A percentile compares a stretch with the other conserved stretches of the same genome.
Evolutionary conservation across 192 early-diverging fungal species (phyloP).

Genomic region (Rhizoclosmatium globosum): DNA sequence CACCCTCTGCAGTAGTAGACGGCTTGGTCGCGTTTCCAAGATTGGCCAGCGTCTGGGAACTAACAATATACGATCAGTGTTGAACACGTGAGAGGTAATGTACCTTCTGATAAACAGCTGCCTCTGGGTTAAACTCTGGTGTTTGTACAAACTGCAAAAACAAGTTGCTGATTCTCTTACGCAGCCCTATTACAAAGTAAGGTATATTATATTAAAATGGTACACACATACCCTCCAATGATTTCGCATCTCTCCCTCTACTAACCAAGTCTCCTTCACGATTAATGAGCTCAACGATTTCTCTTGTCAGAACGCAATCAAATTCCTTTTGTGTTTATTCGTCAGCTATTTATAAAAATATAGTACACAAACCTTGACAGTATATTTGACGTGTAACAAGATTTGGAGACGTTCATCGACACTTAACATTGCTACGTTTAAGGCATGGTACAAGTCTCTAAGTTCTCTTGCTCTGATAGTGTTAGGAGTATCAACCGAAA

Average conservation of each 20-base stretch:
- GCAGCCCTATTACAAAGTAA: constrained; percentile 45
- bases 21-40: constrained; percentile 60
- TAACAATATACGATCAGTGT: constrained; percentile 26
- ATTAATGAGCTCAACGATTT: constrained; percentile 69
- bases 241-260: constrained; percentile 56
- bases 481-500: constrained; percentile 63
- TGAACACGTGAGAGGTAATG: background rate
- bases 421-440: constrained; percentile 53
- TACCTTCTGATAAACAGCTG: constrained; percentile 57
- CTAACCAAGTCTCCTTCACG: constrained; percentile 66
- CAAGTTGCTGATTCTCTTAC: constrained; percentile 60
- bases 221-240: constrained; percentile 67
- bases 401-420: constrained; percentile 68
- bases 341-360: background rate
- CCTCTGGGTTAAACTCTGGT: constrained; percentile 70
- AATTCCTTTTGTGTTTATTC: constrained; percentile 52
- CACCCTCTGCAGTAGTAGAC: constrained; percentile 70
- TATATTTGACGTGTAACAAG: constrained; percentile 69
- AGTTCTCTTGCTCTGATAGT: constrained; percentile 68
- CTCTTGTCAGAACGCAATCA: constrained; percentile 65
- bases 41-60: constrained; percentile 59
- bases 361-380: constrained; percentile 54
- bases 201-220: no score
- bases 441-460: constrained; percentile 65
- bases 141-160: constrained; percentile 69